phyloP scores from a whole-genome alignment of 768 basidiomycete species.

The Kwoniella mangroviensis region DNA sequence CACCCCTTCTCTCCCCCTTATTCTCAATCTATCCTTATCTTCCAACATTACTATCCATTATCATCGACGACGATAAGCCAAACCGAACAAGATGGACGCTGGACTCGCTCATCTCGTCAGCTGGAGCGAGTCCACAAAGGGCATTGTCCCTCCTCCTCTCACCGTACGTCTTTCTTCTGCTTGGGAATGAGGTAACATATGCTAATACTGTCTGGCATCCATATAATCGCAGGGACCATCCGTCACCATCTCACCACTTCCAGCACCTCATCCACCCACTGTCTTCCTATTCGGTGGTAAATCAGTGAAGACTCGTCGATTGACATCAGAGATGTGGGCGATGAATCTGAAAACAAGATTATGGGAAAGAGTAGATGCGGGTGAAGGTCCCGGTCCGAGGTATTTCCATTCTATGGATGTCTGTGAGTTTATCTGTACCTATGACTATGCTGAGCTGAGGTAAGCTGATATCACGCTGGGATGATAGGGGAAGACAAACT shows the following conservation, averaged over 20 bases:
- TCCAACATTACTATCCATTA: neutral
- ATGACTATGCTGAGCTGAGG: neutral
- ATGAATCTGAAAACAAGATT: conserved; percentile 80
- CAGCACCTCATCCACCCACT: conserved; percentile 38
- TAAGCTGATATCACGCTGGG: conserved; percentile 6
- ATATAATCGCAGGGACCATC: conserved; percentile 44
- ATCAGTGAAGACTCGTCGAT: conserved; percentile 79
- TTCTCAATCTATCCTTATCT: neutral
- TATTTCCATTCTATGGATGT: conserved; percentile 95
- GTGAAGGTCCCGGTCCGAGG: conserved; percentile 67
- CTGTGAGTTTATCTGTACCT: conserved; percentile 57
- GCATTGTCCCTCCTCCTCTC: conserved; percentile 52
- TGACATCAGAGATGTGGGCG: conserved; percentile 87
- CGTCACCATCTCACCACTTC: conserved; percentile 46
- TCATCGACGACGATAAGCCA: neutral
- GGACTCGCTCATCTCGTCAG: conserved; percentile 49
- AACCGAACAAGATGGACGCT: conserved; percentile 39
- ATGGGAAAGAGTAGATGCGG: conserved; percentile 76
- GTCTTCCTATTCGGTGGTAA: conserved; percentile 69
- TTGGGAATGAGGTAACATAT: neutral
- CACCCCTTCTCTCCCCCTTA: conserved; percentile 5
- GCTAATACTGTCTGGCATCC: neutral
- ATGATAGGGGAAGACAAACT: conserved; percentile 75
- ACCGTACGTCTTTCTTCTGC: conserved; percentile 40
- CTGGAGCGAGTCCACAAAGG: conserved; percentile 49